Conservation (phyloP, 176 grass and related monocot genomes). For the Bromus sterilis region DNA sequence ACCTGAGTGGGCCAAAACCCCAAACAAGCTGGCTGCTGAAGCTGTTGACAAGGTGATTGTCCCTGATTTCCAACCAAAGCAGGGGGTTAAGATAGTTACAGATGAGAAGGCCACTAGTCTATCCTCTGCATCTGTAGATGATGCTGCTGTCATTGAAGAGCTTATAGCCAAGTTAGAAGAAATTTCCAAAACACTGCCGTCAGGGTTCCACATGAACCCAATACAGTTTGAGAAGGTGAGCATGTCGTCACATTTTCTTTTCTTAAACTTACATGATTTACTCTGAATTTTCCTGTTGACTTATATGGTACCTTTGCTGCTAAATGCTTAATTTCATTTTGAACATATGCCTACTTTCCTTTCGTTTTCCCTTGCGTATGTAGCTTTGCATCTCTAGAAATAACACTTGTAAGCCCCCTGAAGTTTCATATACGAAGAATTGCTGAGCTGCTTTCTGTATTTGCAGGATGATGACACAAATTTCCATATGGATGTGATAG, state of each 20-base stretch:
- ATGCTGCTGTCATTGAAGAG: constrained; percentile 67
- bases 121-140: constrained; percentile 70
- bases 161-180: constrained; percentile 69
- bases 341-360: not conserved
- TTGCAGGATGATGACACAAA: constrained; percentile 87
- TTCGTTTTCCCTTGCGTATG: not conserved
- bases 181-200: constrained; percentile 46
- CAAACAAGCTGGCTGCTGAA: constrained; percentile 64
- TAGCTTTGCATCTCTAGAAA: not conserved
- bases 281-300: not conserved
- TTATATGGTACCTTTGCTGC: not conserved
- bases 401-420: not conserved
- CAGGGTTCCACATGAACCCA: constrained; percentile 77
- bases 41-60: constrained; percentile 60
- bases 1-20: constrained; percentile 66
- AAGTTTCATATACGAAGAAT: not conserved
- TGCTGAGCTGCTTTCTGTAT: not conserved
- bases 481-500: constrained; percentile 86
- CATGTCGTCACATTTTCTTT: not conserved
- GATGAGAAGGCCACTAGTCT: constrained; percentile 77
- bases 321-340: not conserved
- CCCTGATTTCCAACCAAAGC: constrained; percentile 70
- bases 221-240: constrained; percentile 94
- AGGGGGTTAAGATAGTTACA: constrained; percentile 77
- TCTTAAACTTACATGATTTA: not conserved